phyloP scores from a whole-genome alignment of 495 filamentous ascomycete genomes.

The Gamarada debralockiae region DNA sequence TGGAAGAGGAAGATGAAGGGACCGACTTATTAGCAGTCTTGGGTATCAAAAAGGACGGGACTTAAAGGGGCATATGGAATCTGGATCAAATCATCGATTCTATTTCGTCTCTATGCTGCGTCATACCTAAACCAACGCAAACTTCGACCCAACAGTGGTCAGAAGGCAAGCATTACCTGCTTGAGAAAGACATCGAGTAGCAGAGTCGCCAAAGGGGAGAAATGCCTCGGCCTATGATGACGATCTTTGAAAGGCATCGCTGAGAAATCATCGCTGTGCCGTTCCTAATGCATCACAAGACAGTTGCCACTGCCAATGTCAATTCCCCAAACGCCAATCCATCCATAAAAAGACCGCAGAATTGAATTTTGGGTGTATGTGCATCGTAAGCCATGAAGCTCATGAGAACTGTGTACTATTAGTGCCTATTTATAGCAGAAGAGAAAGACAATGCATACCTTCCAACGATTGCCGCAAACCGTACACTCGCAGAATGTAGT shows the following conservation, averaged over 20 bases:
- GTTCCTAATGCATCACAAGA: constrained; percentile 1
- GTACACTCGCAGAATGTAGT: constrained; percentile 79
- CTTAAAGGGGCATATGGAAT: background rate
- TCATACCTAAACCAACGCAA: background rate
- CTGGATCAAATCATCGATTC: background rate
- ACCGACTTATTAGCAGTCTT: constrained; percentile 26
- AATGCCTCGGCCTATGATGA: background rate
- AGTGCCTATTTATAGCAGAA: background rate
- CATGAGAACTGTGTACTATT: constrained; percentile 23
- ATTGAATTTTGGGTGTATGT: constrained; percentile 10
- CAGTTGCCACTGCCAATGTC: background rate
- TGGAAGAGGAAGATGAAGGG: constrained; percentile 39
- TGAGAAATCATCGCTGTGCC: background rate
- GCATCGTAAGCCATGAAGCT: background rate
- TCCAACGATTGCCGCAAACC: constrained; percentile 73
- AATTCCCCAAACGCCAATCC: constrained; percentile 21
- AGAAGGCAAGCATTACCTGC: background rate
- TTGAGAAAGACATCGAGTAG: background rate
- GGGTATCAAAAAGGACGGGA: constrained; percentile 11
- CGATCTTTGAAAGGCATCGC: background rate
- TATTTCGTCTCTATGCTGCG: background rate
- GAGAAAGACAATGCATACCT: constrained; percentile 39
- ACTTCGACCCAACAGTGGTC: too few relatives aligned
- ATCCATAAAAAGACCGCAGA: constrained; percentile 22
- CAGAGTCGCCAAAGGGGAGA: background rate